Evolutionary conservation across 192 early-diverging fungal genomes (phyloP), one percentile per base, ranked within the genome.

Genomic region (Coemansia sp.): DNA sequence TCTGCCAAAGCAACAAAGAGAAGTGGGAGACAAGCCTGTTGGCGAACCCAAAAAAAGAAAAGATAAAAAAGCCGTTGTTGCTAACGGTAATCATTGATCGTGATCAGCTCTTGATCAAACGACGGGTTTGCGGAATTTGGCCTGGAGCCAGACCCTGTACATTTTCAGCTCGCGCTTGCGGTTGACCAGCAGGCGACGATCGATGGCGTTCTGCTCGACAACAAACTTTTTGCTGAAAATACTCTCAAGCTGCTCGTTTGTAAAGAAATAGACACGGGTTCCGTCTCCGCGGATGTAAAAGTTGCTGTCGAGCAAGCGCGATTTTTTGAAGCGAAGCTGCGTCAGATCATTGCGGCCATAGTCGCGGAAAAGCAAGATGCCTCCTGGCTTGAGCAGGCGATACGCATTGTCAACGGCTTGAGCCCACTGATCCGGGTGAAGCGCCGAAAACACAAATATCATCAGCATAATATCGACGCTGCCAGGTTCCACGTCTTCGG

Each of bases 91-190:
- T 51, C 48, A 69, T 62, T 62, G 22, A 62, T 51, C 39, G 4
- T 53, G 43, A 71, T 68, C 61, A 9, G 52, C 53, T 2, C 57
- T 48, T 48, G 53, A 22, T 74, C 34, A 88, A 15, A 15, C 45
- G 17, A 48, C 64, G 53, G 89, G 87, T 68, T 95, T 98, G 59
- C 91, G 81, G 79, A 97, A 97, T 85, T 98, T 98, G 36, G 91
- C 95, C 79, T 99, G 98, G 32, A 99, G 75, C 97, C 97, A 99
- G 8, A 93, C 88, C 4, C 97, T 85, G 81, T 97, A 96, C 98
- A 99, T 99, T 73, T 97, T 98, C 36, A 98, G 81, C 84, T 97
- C 91, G 48, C 88, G 75, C 67, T 88, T 76, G 51, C 98, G 86
- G 79, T 99, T 99, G 52, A 99, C 95, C 17, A 99, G 84, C 72